Base-by-base conservation (phyloP, 2,329 filamentous ascomycete genomes). In the Chrysosporium keratinophilum region DNA sequence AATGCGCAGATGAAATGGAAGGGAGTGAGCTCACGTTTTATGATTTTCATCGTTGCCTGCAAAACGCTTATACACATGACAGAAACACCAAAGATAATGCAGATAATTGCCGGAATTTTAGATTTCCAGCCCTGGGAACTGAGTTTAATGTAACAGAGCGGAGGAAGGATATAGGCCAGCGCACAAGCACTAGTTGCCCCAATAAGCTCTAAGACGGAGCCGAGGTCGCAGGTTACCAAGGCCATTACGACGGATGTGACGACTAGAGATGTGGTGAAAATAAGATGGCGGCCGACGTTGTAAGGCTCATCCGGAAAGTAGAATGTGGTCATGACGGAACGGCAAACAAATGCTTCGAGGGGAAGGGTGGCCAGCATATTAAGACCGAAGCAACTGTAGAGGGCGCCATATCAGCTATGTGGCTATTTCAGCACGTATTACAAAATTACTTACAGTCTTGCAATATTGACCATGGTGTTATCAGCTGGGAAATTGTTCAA, bases 291-390 rank as follows among this genome's bases (percentile, higher is more conserved):
- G 58, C 84, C 84, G 62, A 88, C 81, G 67, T 89, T 84, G 73
- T 90, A 95, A 0, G 86, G 85, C 61, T 88, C 79, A 55, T 78
- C 73, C 1, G 81, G 78, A 60, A 83, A 85, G 68, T 79, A 85
- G 66, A 95, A 96, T 59, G 88, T 89, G 61, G 88, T 80, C 87
- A 96, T 95, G 59, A 96, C 90, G 71, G 96, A 93, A 64, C 93
- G 82, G 71, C 93, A 98, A 52, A 98, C 93, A 69, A 98, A 98
- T 14, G 89, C 90, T 75, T 98, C 93, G 56, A 98, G 83, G 0
- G 93, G 93, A 35, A 98, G 76, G 1, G 93, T 97, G 12, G 93
- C 96, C 63, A 98, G 82, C 93, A 98, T 98, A 76, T 98, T 98
- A 60, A 98, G 79, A 1, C 93, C 93, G 66, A 98, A 97, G 72